Percentiles rank a stretch among this genome's conserved stretches.
Evolutionary conservation across 2,329 filamentous ascomycete genomes (phyloP).

Genomic region (Pyricularia sp.): DNA sequence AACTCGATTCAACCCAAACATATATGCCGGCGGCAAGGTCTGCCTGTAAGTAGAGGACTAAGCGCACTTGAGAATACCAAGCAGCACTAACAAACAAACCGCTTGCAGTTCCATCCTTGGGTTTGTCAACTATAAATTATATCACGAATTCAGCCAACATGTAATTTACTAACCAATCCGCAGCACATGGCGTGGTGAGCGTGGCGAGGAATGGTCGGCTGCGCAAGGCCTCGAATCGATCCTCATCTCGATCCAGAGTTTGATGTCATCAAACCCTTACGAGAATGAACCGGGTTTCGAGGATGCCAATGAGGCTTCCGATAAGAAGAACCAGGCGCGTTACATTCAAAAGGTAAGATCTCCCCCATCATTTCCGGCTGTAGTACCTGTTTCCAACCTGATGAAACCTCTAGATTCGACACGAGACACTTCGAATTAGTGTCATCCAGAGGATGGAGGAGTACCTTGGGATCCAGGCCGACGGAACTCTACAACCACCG

Average conservation of each 20-base stretch:
- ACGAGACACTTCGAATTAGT: slow-evolving; percentile 77
- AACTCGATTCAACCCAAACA: slow-evolving; percentile 92
- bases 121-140: slow-evolving; percentile 26
- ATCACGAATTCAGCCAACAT: slow-evolving; percentile 6
- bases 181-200: slow-evolving; percentile 86
- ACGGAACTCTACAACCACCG: slow-evolving; percentile 28
- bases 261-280: slow-evolving; percentile 89
- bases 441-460: slow-evolving; percentile 77
- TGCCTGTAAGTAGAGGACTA: slow-evolving; percentile 54
- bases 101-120: slow-evolving; percentile 63
- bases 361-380: not conserved
- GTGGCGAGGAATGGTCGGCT: slow-evolving; percentile 90
- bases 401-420: slow-evolving; percentile 53
- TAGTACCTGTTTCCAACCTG: not conserved
- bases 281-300: slow-evolving; percentile 95
- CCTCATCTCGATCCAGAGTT: slow-evolving; percentile 85
- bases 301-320: slow-evolving; percentile 49
- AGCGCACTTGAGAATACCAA: slow-evolving; percentile 7
- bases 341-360: slow-evolving; percentile 63
- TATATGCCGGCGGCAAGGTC: slow-evolving; percentile 82
- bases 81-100: not conserved
- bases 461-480: slow-evolving; percentile 52
- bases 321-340: slow-evolving; percentile 59
- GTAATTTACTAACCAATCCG: slow-evolving; percentile 8
- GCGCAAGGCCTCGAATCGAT: slow-evolving; percentile 93